Evolutionary conservation across 2,329 filamentous ascomycete genomes (phyloP), one percentile per base, ranked within the genome.

Genomic region (Parafenestella ontariensis): DNA sequence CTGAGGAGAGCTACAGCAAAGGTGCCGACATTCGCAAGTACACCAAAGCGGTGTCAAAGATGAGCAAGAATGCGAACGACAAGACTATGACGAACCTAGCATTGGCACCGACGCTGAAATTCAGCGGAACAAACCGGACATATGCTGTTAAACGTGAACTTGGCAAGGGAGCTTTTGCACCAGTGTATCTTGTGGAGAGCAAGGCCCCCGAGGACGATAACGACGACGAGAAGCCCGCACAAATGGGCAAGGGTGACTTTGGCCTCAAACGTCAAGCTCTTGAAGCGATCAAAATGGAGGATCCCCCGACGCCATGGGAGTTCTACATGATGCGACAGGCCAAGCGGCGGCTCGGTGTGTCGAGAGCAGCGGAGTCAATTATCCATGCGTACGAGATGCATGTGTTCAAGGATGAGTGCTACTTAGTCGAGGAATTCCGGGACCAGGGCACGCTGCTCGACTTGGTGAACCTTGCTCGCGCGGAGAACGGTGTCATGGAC

Each of bases 211-310:
- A 80, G 28, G 63, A 58, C 8, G 77, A 79, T 0, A 75, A 79
- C 9, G 76, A 78, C 24, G 73, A 79, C 9, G 74, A 77, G 15
- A 69, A 77, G 33, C 71, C 71, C n/a, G 79, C 76, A 3, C 79
- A 80, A 51, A 86, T 89, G 83, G 86, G 87, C 51, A 87, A 85
- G 66, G 83, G 87, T 26, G 77, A 81, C 11, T 86, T 88, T 68
- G 80, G 84, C n/a, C 69, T 81, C 9, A 79, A 78, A 29, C 86
- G 90, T 37, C 79, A 80, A 39, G 60, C 80, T 1, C 82, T 95
- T 4, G 92, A 97, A 75, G 95, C 95, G 1, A 82, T 99, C 65
- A 99, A 99, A 77, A 93, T 96, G 87, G 95, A 99, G 77, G 85
- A 89, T 28, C 92, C 93, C 0, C 91, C 94, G 0, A 89, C 88